Percentiles rank a stretch among this genome's conserved stretches.
phyloP scores from a whole-genome alignment of 805 yeast species.

The Pichia nanzhaoensis region DNA sequence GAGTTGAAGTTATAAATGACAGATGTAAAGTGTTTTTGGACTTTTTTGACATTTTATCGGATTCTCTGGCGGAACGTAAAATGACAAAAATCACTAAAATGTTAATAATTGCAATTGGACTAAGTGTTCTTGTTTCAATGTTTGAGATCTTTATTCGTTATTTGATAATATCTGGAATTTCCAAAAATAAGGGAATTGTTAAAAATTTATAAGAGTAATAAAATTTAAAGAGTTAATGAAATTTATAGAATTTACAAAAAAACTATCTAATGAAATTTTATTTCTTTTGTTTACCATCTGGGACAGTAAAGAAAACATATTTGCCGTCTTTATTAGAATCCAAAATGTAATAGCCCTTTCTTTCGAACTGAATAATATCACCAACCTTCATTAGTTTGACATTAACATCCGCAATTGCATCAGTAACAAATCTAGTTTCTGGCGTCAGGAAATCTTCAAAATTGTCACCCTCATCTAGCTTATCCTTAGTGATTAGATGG shows the following conservation, averaged over 20 bases:
- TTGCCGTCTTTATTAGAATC: slow-evolving; percentile 57
- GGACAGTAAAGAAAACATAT: slow-evolving; percentile 83
- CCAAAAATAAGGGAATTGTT: neutral
- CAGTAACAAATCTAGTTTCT: slow-evolving; percentile 73
- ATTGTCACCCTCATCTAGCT: slow-evolving; percentile 88
- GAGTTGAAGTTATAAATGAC: slow-evolving; percentile 90
- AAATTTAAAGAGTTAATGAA: too few species aligned
- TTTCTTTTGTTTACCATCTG: slow-evolving; percentile 83
- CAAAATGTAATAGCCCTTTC: slow-evolving; percentile 91
- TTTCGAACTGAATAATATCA: slow-evolving; percentile 88
- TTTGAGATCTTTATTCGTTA: slow-evolving; percentile 62
- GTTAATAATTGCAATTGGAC: slow-evolving; percentile 72
- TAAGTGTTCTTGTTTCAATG: slow-evolving; percentile 71
- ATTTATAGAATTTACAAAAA: too few species aligned
- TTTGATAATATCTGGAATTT: slow-evolving; percentile 33
- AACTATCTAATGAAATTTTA: slow-evolving; percentile 7
- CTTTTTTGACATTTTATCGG: slow-evolving; percentile 86
- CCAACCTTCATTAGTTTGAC: slow-evolving; percentile 72
- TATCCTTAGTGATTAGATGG: slow-evolving; percentile 91
- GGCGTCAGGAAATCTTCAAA: slow-evolving; percentile 89
- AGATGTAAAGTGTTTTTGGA: slow-evolving; percentile 91
- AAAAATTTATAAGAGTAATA: neutral
- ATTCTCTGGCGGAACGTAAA: slow-evolving; percentile 87
- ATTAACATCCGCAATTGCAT: slow-evolving; percentile 76
- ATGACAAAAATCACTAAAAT: slow-evolving; percentile 89